These are phyloP conservation scores for Ziziphus jujuba DNA, from an alignment of 306 rosid species.

Conservation along the genomic window DNA sequence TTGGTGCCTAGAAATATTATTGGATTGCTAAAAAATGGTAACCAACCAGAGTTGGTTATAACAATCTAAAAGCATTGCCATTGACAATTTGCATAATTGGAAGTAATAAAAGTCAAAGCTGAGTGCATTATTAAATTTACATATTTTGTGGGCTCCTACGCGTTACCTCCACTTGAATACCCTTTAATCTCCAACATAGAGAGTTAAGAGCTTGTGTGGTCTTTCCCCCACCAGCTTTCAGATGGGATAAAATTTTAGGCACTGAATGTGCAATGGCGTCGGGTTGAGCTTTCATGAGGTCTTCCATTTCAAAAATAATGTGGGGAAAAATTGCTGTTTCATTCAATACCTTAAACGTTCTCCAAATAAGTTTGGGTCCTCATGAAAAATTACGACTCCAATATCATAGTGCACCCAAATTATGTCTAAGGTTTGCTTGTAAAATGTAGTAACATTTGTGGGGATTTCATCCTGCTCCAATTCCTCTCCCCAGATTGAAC, in stretches of 20 bases:
- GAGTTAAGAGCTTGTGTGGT: constrained; percentile 81
- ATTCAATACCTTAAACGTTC: neutral
- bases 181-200: constrained; percentile 85
- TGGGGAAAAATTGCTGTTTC: constrained; percentile 25
- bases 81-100: neutral
- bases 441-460: constrained; percentile 58
- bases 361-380: no score
- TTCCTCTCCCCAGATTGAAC: constrained; percentile 44
- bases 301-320: constrained; percentile 80
- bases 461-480: constrained; percentile 40
- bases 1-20: no score
- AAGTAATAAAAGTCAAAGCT: neutral
- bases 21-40: no score
- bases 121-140: neutral
- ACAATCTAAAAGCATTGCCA: neutral
- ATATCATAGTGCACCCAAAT: no score
- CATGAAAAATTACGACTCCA: no score
- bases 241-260: constrained; percentile 74
- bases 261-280: constrained; percentile 90
- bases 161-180: constrained; percentile 91
- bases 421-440: constrained; percentile 37
- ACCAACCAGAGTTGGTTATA: no score
- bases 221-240: constrained; percentile 86
- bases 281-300: constrained; percentile 74
- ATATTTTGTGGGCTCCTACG: constrained; percentile 12